phyloP scores from a whole-genome alignment of 2,329 filamentous ascomycete species.

The Byssochlamys sp. region DNA sequence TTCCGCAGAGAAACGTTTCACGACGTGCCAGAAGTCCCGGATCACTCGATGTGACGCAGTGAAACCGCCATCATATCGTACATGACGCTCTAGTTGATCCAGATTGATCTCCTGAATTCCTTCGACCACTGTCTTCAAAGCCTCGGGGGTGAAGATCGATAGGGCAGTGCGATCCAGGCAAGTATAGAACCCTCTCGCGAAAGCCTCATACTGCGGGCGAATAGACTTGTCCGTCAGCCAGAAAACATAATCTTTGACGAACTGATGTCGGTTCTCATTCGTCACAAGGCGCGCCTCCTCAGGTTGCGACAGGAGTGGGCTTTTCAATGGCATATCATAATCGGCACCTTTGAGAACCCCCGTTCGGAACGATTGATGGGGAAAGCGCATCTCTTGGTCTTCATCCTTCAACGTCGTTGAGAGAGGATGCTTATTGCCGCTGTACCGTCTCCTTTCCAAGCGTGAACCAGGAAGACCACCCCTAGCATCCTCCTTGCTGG shows the following conservation, averaged over 20 bases:
- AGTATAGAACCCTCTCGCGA: constrained; percentile 67
- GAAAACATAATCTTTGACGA: constrained; percentile 72
- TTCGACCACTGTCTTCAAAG: constrained; percentile 71
- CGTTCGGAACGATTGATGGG: constrained; percentile 5
- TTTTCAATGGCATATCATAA: constrained; percentile 15
- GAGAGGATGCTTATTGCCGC: neutral
- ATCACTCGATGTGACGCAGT: constrained; percentile 60
- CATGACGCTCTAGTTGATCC: constrained; percentile 56
- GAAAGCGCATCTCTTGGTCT: neutral
- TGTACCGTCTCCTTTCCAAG: neutral
- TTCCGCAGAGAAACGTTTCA: constrained; percentile 52
- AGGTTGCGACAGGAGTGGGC: constrained; percentile 20
- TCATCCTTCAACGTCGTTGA: neutral
- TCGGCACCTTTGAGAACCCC: constrained; percentile 18
- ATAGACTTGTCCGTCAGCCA: constrained; percentile 75
- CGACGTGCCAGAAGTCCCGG: constrained; percentile 73
- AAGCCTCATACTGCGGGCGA: constrained; percentile 66
- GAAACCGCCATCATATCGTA: constrained; percentile 73
- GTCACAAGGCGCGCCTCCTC: constrained; percentile 65
- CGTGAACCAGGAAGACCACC: neutral
- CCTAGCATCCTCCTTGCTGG: constrained; percentile 3
- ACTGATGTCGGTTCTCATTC: constrained; percentile 65
- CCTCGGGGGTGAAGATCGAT: constrained; percentile 57
- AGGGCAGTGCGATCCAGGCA: constrained; percentile 65
- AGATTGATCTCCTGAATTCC: constrained; percentile 75